Conservation (phyloP, 163 green algal species). For the Prototheca stagnorum region DNA sequence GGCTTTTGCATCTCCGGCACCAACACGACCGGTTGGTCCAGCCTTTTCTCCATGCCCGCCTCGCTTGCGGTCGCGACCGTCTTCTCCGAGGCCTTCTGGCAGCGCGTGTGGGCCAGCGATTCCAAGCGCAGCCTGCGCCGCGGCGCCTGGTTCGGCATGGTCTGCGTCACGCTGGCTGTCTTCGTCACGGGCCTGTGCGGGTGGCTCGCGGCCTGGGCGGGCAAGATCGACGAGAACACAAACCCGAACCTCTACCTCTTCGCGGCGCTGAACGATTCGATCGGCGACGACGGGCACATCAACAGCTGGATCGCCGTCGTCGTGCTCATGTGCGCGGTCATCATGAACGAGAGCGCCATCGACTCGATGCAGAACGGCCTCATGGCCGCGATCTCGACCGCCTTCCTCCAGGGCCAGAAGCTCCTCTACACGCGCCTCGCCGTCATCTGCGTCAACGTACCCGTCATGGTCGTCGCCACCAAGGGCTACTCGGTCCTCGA, state of each 20-base stretch:
- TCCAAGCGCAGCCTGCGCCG: slow-evolving; percentile 16
- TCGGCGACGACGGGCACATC: slow-evolving; percentile 18
- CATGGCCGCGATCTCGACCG: slow-evolving; percentile 26
- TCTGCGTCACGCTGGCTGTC: slow-evolving; percentile 36
- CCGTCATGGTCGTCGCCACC: slow-evolving; percentile 33
- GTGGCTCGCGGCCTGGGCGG: slow-evolving; percentile 38
- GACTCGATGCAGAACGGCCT: slow-evolving; percentile 60
- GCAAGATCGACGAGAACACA: slow-evolving; percentile 15
- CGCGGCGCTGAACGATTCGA: neutral
- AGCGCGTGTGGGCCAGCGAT: slow-evolving; percentile 38
- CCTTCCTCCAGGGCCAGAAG: slow-evolving; percentile 27
- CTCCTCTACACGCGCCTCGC: slow-evolving; percentile 30
- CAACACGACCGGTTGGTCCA: slow-evolving; percentile 25
- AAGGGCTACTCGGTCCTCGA: slow-evolving; percentile 14
- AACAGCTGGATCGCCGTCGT: slow-evolving; percentile 44
- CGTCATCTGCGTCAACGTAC: slow-evolving; percentile 46
- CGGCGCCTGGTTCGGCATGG: slow-evolving; percentile 28
- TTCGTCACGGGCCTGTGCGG: slow-evolving; percentile 51
- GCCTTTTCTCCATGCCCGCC: slow-evolving; percentile 53
- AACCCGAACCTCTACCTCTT: slow-evolving; percentile 51
- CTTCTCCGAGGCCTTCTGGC: slow-evolving; percentile 58
- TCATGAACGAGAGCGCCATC: slow-evolving; percentile 46
- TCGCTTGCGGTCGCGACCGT: slow-evolving; percentile 48
- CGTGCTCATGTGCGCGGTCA: slow-evolving; percentile 35
- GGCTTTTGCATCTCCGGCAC: slow-evolving; percentile 12